Evolutionary conservation across 345 rosid species (phyloP).

Genomic region (Euclidium syriacum): DNA sequence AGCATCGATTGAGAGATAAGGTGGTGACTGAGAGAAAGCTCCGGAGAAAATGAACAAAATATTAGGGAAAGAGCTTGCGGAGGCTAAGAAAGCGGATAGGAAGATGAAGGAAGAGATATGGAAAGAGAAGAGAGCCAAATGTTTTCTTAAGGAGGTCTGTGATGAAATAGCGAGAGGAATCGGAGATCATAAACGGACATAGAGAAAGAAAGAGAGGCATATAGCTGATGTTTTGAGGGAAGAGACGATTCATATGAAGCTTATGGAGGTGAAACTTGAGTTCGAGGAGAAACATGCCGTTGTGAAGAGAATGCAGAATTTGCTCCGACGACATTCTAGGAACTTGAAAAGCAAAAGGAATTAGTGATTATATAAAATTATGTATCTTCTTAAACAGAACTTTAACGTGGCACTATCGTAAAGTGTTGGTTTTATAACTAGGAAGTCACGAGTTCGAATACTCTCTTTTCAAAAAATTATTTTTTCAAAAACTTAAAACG

Average conservation of each 20-base stretch:
- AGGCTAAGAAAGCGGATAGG: constrained; percentile 42
- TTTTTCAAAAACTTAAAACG: too few relatives aligned
- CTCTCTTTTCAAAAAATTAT: too few relatives aligned
- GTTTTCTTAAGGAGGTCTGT: constrained; percentile 74
- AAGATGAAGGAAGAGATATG: constrained; percentile 50
- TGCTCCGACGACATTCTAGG: constrained; percentile 72
- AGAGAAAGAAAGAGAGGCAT: constrained; percentile 87
- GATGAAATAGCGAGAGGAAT: constrained; percentile 77
- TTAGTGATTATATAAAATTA: too few relatives aligned
- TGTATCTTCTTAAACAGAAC: too few relatives aligned
- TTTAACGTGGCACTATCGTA: too few relatives aligned
- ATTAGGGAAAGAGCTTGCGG: constrained; percentile 66
- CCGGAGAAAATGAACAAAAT: constrained; percentile 88
- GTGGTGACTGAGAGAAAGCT: constrained; percentile 67
- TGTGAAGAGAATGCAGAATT: constrained; percentile 53
- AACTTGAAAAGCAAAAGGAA: too few relatives aligned
- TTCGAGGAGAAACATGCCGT: constrained; percentile 89
- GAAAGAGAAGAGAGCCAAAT: constrained; percentile 78
- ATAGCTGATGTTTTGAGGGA: constrained; percentile 87
- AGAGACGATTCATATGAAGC: constrained; percentile 97
- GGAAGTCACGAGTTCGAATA: too few relatives aligned
- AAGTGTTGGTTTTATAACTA: too few relatives aligned
- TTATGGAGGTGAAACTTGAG: constrained; percentile 69
- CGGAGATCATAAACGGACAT: constrained; percentile 81
- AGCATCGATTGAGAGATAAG: constrained; percentile 55